These are phyloP conservation scores for Torulaspora gathmanii DNA, from an alignment of 805 yeast genomes.

Conservation along the genomic window DNA sequence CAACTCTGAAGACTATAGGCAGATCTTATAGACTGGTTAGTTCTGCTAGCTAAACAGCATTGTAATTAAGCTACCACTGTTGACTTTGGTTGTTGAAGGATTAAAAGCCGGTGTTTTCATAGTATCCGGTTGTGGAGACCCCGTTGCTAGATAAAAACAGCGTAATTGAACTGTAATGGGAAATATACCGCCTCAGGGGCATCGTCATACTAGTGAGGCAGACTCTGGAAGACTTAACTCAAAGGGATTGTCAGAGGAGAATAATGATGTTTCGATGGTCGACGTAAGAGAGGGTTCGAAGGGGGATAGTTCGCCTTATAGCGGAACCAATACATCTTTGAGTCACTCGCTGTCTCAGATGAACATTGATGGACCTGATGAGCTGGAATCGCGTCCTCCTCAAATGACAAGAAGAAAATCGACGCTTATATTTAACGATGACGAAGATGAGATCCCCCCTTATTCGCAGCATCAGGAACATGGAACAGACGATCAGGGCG, in stretches of 20 bases:
- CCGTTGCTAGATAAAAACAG: background rate
- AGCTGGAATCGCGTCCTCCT: constrained; percentile 22
- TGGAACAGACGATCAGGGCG: constrained; percentile 5
- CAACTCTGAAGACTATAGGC: too few species aligned
- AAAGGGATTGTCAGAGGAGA: constrained; percentile 10
- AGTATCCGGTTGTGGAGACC: background rate
- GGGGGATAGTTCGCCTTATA: constrained; percentile 7
- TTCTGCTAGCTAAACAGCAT: too few species aligned
- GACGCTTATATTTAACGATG: constrained; percentile 67
- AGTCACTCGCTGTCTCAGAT: constrained; percentile 35
- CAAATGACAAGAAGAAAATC: constrained; percentile 52
- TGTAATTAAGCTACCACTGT: too few species aligned
- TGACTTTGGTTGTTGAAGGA: too few species aligned
- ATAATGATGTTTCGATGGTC: constrained; percentile 30
- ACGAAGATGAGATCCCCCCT: constrained; percentile 40
- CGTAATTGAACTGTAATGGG: background rate
- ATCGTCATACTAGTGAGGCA: background rate
- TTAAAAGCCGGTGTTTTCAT: background rate
- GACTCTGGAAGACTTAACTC: background rate
- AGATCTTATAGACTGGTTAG: too few species aligned
- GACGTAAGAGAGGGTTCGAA: constrained; percentile 26
- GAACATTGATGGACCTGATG: constrained; percentile 33
- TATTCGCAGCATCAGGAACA: constrained; percentile 12
- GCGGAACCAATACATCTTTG: constrained; percentile 9
- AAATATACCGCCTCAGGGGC: constrained; percentile 6